These are phyloP conservation scores for Pythium oligandrum DNA, from an alignment of 352 stramenopile genomes.

Conservation along the genomic window DNA sequence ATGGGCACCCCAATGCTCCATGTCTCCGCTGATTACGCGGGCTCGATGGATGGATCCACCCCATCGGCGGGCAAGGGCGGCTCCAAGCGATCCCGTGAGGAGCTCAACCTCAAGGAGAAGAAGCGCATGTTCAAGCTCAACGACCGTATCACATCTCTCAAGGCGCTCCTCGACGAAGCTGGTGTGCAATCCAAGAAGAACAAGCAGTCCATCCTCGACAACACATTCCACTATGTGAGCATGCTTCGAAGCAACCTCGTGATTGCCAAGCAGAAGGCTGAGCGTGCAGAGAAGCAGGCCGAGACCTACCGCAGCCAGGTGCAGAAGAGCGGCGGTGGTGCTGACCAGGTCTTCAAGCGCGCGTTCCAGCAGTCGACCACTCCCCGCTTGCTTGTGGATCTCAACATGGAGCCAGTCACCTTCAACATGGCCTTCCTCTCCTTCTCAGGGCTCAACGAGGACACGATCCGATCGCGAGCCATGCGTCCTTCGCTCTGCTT, in stretches of 20 bases:
- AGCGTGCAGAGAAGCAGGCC: constrained; percentile 24
- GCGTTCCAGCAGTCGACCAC: constrained; percentile 68
- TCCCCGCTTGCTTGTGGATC: constrained; percentile 42
- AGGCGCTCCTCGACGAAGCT: constrained; percentile 22
- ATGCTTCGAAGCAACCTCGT: constrained; percentile 28
- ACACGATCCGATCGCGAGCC: constrained; percentile 27
- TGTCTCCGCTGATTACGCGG: constrained; percentile 58
- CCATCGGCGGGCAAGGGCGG: constrained; percentile 19
- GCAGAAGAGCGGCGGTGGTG: constrained; percentile 16
- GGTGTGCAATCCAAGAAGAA: constrained; percentile 35
- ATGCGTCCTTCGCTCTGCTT: constrained; percentile 44
- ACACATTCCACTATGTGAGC: constrained; percentile 23
- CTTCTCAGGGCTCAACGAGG: constrained; percentile 36
- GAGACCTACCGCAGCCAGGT: constrained; percentile 19
- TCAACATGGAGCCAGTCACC: constrained; percentile 44
- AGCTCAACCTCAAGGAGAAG: constrained; percentile 85
- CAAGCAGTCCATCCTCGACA: constrained; percentile 37
- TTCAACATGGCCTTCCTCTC: constrained; percentile 54
- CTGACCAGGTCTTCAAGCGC: constrained; percentile 48
- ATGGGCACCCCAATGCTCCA: constrained; percentile 61
- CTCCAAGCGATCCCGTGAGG: constrained; percentile 58
- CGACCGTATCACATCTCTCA: constrained; percentile 61
- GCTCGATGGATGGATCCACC: constrained; percentile 24
- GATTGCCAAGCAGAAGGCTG: constrained; percentile 30
- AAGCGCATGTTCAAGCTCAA: constrained; percentile 90